Percentiles rank a stretch among this genome's conserved stretches.
Evolutionary conservation across 371 early-diverging fungal species (phyloP).

Genomic region (Mucor plumbeus): DNA sequence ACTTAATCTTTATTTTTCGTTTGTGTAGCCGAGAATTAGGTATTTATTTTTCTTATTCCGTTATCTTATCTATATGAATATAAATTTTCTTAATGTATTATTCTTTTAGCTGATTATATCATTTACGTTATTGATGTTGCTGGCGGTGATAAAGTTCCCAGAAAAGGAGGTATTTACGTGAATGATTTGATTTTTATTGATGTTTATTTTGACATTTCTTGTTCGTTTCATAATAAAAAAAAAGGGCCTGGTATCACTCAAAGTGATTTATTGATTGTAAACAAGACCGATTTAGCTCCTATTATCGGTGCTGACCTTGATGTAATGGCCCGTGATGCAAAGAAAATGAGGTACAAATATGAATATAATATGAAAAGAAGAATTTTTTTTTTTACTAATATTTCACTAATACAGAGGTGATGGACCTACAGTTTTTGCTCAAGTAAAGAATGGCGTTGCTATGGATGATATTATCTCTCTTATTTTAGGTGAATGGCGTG

Average conservation of each 20-base stretch:
- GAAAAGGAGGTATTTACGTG: conserved; percentile 68
- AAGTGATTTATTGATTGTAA: conserved; percentile 90
- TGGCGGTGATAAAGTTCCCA: conserved; percentile 93
- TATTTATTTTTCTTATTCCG: conserved; percentile 25
- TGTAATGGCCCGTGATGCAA: conserved; percentile 93
- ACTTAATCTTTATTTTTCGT: conserved; percentile 16
- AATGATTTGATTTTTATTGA: too few relatives aligned
- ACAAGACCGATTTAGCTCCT: conserved; percentile 93
- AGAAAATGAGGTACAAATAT: conserved; percentile 73
- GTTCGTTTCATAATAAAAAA: background rate
- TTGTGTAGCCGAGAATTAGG: conserved; percentile 55
- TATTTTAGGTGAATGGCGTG: conserved; percentile 80
- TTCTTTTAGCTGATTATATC: conserved; percentile 85
- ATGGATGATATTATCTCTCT: conserved; percentile 81
- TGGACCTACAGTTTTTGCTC: conserved; percentile 85
- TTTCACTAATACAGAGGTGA: conserved; percentile 48
- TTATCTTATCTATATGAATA: conserved; percentile 19
- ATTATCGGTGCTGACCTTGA: conserved; percentile 88
- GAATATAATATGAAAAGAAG: background rate
- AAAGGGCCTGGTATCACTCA: conserved; percentile 92
- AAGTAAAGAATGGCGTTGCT: conserved; percentile 88
- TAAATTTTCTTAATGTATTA: background rate
- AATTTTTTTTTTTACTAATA: conserved; percentile 1
- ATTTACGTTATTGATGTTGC: conserved; percentile 97
- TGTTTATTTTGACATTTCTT: background rate